Percentiles rank a stretch among this genome's conserved stretches.
Evolutionary conservation across 164 flowering plant species (phyloP).

Genomic region (Tetracentron sinense): DNA sequence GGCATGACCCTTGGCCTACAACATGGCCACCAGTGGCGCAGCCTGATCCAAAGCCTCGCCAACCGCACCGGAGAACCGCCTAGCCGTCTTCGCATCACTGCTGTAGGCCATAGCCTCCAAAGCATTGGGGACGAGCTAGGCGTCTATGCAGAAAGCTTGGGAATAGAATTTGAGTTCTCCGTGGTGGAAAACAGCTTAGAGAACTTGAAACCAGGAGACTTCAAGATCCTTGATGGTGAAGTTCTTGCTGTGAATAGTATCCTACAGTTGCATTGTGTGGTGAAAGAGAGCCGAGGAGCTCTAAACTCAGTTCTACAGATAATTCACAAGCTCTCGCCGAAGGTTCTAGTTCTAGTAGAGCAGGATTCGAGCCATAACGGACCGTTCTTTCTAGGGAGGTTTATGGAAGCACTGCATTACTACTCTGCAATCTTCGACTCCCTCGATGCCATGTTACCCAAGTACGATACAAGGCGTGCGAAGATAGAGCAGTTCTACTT

Average conservation of each 20-base stretch:
- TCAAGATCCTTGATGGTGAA: constrained; percentile 31
- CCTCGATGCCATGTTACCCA: constrained; percentile 46
- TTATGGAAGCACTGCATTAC: constrained; percentile 46
- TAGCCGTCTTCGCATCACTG: constrained; percentile 41
- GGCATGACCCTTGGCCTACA: constrained; percentile 56
- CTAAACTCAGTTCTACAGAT: constrained; percentile 48
- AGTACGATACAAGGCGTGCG: constrained; percentile 53
- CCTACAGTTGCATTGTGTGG: constrained; percentile 56
- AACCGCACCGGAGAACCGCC: constrained; percentile 34
- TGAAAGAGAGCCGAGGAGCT: constrained; percentile 64
- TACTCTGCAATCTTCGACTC: background rate
- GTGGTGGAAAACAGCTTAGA: constrained; percentile 48
- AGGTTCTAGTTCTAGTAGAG: constrained; percentile 43
- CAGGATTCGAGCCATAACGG: constrained; percentile 68
- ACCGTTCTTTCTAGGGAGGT: constrained; percentile 60
- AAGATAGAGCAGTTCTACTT: constrained; percentile 64
- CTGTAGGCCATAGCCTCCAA: constrained; percentile 34
- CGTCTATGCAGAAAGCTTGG: constrained; percentile 32
- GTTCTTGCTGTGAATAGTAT: constrained; percentile 52
- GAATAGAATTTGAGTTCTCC: constrained; percentile 40
- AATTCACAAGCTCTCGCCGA: constrained; percentile 46
- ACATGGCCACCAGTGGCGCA: constrained; percentile 56
- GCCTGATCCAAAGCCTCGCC: constrained; percentile 48
- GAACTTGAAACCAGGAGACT: constrained; percentile 32
- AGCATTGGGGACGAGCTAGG: constrained; percentile 40